Evolutionary conservation across 1,284 basidiomycete species (phyloP), one percentile per base, ranked within the genome.

Genomic region (Ustilago bromivora): DNA sequence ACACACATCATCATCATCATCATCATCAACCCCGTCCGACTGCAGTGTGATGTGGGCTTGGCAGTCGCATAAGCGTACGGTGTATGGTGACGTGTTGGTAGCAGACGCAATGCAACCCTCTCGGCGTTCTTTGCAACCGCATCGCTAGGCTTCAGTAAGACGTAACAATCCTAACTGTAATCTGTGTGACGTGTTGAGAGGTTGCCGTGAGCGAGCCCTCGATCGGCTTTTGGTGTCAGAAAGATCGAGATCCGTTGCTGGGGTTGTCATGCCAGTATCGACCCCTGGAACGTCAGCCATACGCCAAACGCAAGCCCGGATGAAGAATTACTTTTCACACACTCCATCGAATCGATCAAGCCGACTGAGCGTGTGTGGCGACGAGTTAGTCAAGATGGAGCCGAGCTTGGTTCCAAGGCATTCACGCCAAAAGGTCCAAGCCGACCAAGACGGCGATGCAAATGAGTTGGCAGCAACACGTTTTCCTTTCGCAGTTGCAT

Each of bases 341-440:
- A 15, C 40, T 4, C 13, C 13, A 41, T 41, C 6, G 23, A 28
- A 28, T 28, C 23, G 23, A 28, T 28, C 23, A 28, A 28, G 23
- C 23, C 23, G 23, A 28, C 23, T 28, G 3, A 28, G 13, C 5
- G 11, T 49, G 46, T 49, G 46, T 40, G 41, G 41, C 41, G 41
- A 46, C 41, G 41, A 38, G 36, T 7, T 9, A 38, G 13, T 38
- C 10, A 38, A 38, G 36, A 38, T 38, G 41, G 3, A 7, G 41
- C 41, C n/a, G 15, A 17, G 15, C n/a, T 46, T 46, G 41, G 10
- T 8, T 17, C 17, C 12, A 15, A 46, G n/a, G 52, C 53, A 55
- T 55, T 55, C 53, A 55, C 53, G 36, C 36, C 35, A 36, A 38
- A 55, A 38, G 17, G 19, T 41, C 13, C 15, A 40, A 55, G 53